These are phyloP conservation scores for Colletotrichum tabaci DNA, from an alignment of 2,329 filamentous ascomycete species.

Conservation along the genomic window DNA sequence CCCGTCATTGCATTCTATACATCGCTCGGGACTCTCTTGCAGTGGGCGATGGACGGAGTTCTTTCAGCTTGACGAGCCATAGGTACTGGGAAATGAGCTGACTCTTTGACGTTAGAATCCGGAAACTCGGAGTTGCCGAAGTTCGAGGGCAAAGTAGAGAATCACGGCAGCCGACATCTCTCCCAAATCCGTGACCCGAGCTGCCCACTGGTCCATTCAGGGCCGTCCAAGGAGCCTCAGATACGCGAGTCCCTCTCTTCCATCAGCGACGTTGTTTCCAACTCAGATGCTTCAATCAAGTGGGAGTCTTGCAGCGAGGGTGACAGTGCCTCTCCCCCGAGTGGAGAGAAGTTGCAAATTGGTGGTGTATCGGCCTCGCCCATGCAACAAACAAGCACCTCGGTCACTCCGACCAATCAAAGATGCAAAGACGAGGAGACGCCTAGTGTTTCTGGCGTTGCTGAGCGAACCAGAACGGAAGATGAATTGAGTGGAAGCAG, in stretches of 20 bases:
- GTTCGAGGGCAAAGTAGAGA: not conserved
- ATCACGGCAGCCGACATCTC: not conserved
- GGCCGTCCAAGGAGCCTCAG: not conserved
- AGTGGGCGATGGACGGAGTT: too few relatives aligned
- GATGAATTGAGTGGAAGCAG: too few relatives aligned
- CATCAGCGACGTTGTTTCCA: not conserved
- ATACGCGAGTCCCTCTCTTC: not conserved
- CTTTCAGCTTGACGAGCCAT: too few relatives aligned
- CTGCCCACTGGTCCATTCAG: not conserved
- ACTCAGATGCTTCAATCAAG: not conserved
- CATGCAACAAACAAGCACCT: not conserved
- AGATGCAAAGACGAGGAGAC: too few relatives aligned
- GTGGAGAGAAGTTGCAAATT: not conserved
- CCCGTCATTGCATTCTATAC: too few relatives aligned
- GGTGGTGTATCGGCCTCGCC: not conserved
- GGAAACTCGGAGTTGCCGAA: not conserved
- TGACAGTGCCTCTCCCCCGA: not conserved
- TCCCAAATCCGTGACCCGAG: not conserved
- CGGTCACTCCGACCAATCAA: not conserved
- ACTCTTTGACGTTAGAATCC: not conserved
- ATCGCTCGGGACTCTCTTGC: too few relatives aligned
- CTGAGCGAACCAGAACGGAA: not conserved
- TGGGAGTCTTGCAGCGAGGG: constrained; percentile 25
- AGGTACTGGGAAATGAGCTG: not conserved
- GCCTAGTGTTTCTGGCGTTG: not conserved